Conservation (phyloP, 2,329 filamentous ascomycete genomes). For the Colletotrichum musae region DNA sequence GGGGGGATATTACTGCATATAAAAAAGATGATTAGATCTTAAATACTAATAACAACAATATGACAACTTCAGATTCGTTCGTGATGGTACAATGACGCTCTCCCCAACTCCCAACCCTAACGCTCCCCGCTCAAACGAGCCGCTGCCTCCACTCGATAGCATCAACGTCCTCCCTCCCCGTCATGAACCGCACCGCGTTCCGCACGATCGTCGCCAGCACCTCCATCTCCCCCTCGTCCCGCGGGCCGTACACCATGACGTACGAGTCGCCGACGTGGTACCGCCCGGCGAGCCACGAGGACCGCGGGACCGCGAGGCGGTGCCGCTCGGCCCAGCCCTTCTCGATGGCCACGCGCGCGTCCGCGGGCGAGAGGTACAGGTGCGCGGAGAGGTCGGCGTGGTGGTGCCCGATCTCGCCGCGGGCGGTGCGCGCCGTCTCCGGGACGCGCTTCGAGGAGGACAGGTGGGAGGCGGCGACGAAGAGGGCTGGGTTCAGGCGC, state of each 20-base stretch:
- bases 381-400: conserved; percentile 58
- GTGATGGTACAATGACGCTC: not conserved
- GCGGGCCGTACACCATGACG: conserved; percentile 58
- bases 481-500: conserved; percentile 50
- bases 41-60: not conserved
- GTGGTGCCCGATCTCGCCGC: conserved; percentile 55
- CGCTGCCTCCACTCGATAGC: conserved; percentile 27
- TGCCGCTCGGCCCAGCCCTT: conserved; percentile 59
- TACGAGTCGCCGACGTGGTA: conserved; percentile 49
- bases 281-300: not conserved
- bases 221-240: conserved; percentile 52
- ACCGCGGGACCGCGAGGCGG: conserved; percentile 48
- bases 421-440: not conserved
- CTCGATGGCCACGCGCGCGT: conserved; percentile 52
- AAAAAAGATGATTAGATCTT: conserved; percentile 9
- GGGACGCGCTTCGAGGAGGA: not conserved
- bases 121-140: not conserved
- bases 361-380: conserved; percentile 53
- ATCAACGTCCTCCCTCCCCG: conserved; percentile 18
- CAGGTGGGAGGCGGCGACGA: conserved; percentile 20
- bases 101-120: not conserved
- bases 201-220: conserved; percentile 36
- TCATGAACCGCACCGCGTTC: conserved; percentile 31
- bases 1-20: too few species aligned
- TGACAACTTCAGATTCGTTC: too few species aligned